Conservation (phyloP, 1,284 basidiomycete species). For the Abortiporus biennis region DNA sequence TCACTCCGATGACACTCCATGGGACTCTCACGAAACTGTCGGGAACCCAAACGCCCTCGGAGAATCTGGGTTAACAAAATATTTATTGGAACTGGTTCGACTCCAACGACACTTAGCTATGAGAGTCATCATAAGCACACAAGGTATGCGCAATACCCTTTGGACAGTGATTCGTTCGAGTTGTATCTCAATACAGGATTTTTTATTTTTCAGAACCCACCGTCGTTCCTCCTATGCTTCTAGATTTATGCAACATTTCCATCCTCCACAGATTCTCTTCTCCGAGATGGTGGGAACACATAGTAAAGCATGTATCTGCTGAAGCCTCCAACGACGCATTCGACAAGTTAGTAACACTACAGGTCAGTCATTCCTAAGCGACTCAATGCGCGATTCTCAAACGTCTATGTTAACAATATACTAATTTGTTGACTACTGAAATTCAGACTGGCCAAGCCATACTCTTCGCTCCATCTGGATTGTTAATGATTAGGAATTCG, state of each 20-base stretch:
- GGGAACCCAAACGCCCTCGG: conserved; percentile 23
- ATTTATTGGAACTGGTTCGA: conserved; percentile 52
- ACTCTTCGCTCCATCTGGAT: conserved; percentile 53
- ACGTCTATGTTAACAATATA: not conserved
- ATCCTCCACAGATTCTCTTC: conserved; percentile 71
- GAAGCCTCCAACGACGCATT: conserved; percentile 56
- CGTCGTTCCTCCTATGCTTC: conserved; percentile 57
- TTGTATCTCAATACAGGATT: too few relatives aligned
- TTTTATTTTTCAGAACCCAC: conserved; percentile 70
- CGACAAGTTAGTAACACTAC: conserved; percentile 56
- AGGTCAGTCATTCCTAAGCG: conserved; percentile 37
- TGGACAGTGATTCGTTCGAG: not conserved
- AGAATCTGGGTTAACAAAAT: conserved; percentile 45
- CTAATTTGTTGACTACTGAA: too few relatives aligned
- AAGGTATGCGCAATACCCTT: conserved; percentile 33
- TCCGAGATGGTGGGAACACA: conserved; percentile 65
- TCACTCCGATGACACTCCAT: too few relatives aligned
- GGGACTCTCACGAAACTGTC: too few relatives aligned
- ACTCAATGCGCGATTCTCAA: not conserved
- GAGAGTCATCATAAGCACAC: conserved; percentile 68
- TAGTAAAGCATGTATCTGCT: conserved; percentile 59
- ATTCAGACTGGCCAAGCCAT: conserved; percentile 60
- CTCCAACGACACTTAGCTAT: conserved; percentile 70
- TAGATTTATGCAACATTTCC: conserved; percentile 60
- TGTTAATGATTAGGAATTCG: too few relatives aligned